A percentile compares a stretch with the other conserved stretches of the same genome.
Conservation (phyloP, 2,329 filamentous ascomycete genomes). For the Fusarium mangiferae region DNA sequence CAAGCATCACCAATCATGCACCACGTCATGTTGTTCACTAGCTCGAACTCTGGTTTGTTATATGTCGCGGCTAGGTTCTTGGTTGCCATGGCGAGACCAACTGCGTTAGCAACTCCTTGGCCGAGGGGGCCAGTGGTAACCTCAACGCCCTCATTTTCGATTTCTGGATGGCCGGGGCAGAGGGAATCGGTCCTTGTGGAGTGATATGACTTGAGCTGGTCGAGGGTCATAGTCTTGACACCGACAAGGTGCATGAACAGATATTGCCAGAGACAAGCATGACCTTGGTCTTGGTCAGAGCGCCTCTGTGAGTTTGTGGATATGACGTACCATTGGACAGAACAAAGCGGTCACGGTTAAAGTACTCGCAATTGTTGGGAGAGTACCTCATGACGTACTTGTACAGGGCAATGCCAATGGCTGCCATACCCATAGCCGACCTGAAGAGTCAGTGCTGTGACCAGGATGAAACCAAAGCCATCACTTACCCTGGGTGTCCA, state of each 20-base stretch:
- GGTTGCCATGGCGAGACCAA: constrained; percentile 48
- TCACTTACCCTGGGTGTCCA: neutral
- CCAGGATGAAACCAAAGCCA: neutral
- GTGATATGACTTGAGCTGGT: neutral
- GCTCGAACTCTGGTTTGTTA: neutral
- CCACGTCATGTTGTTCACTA: constrained; percentile 59
- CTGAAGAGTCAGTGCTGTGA: neutral
- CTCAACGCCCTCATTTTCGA: constrained; percentile 65
- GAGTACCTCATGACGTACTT: constrained; percentile 69
- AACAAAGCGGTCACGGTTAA: neutral
- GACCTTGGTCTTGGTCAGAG: neutral
- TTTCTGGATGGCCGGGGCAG: constrained; percentile 65
- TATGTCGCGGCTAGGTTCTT: constrained; percentile 56
- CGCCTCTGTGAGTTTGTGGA: neutral
- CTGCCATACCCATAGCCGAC: constrained; percentile 14
- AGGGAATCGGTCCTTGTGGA: constrained; percentile 1
- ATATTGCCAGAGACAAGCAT: neutral
- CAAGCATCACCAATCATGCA: constrained; percentile 67
- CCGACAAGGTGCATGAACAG: neutral
- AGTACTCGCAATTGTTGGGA: constrained; percentile 52
- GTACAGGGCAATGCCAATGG: constrained; percentile 55
- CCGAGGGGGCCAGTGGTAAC: constrained; percentile 67
- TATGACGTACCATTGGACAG: neutral
- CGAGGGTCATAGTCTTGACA: neutral
- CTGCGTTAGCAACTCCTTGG: constrained; percentile 58